These are phyloP conservation scores for Aspergillus quadrilineatus DNA, from an alignment of 2,329 filamentous ascomycete genomes.

Conservation along the genomic window DNA sequence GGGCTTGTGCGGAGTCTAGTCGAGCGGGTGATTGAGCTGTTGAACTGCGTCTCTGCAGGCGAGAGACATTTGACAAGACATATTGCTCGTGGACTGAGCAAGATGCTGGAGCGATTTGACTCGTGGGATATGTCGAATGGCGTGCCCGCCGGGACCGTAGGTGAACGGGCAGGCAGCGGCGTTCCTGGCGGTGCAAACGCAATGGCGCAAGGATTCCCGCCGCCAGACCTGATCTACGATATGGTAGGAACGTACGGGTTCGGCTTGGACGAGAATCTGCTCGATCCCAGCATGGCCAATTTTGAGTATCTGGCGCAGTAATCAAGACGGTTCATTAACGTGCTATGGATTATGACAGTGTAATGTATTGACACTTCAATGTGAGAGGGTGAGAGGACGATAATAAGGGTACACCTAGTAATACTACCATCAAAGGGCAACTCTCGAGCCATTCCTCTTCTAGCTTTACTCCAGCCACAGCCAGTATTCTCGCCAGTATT, in stretches of 20 bases:
- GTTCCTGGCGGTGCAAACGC: slow-evolving; percentile 43
- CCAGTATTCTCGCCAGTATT: too few relatives aligned
- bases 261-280: slow-evolving; percentile 41
- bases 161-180: slow-evolving; percentile 24
- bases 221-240: slow-evolving; percentile 43
- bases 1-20: slow-evolving; percentile 40
- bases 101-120: slow-evolving; percentile 44
- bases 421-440: too few relatives aligned
- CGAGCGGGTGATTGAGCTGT: slow-evolving; percentile 41
- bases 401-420: too few relatives aligned
- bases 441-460: too few relatives aligned
- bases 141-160: slow-evolving; percentile 10
- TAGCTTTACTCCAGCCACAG: too few relatives aligned
- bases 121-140: slow-evolving; percentile 34
- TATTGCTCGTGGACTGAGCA: slow-evolving; percentile 42
- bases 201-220: slow-evolving; percentile 43
- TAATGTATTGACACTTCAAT: too few relatives aligned
- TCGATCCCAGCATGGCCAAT: slow-evolving; percentile 43
- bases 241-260: slow-evolving; percentile 47
- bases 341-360: background rate
- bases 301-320: slow-evolving; percentile 41
- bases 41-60: slow-evolving; percentile 43
- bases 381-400: too few relatives aligned
- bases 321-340: background rate
- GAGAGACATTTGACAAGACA: slow-evolving; percentile 43